Conservation (phyloP, 1,139 yeast genomes). For the Sugiyamaella xylanicola region DNA sequence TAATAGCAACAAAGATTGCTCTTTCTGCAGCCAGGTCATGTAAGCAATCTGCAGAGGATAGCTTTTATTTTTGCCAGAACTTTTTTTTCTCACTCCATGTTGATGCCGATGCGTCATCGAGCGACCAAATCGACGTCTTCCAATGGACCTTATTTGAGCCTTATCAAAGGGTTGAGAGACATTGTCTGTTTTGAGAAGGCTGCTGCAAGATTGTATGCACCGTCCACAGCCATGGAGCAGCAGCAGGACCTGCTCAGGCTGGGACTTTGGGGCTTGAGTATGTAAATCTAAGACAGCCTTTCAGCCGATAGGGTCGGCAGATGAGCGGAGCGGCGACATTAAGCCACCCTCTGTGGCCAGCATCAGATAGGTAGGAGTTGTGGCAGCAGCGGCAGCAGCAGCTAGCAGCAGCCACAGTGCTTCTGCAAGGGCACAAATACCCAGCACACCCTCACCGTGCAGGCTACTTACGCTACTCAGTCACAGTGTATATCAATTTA, state of each 20-base stretch:
- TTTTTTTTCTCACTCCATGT: neutral
- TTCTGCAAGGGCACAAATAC: neutral
- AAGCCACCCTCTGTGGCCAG: no score
- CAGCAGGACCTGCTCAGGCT: no score
- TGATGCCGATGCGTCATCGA: neutral
- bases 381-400: no score
- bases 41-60: neutral
- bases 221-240: no score
- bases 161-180: neutral
- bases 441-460: neutral
- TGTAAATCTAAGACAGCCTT: no score
- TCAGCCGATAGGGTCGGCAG: no score
- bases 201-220: slow-evolving; percentile 1
- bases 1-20: neutral
- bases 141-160: slow-evolving; percentile 1
- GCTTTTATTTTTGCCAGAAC: neutral
- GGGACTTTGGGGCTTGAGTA: no score
- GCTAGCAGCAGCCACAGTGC: no score
- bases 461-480: neutral
- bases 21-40: neutral
- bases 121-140: neutral
- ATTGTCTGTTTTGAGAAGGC: neutral
- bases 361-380: no score
- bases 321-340: no score
- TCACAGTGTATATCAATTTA: neutral